Conservation (phyloP, 2,329 filamentous ascomycete genomes). For the Bimuria novae-zelandiae region DNA sequence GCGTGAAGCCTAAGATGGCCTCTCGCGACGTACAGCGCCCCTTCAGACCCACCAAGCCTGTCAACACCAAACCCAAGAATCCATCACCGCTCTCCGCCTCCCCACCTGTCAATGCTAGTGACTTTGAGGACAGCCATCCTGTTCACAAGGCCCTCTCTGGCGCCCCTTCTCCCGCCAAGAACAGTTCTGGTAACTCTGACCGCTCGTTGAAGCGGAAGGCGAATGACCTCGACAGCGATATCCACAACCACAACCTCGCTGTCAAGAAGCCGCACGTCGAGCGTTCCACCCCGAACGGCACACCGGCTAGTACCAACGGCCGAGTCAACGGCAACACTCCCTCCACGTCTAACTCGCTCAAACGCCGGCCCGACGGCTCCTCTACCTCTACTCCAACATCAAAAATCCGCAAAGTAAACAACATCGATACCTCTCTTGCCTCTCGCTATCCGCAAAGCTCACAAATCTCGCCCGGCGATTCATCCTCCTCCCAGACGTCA, state of each 20-base stretch:
- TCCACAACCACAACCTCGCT: conserved; percentile 42
- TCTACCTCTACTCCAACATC: conserved; percentile 35
- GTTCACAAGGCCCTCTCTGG: conserved; percentile 45
- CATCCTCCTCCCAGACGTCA: conserved; percentile 41
- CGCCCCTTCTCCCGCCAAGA: conserved; percentile 41
- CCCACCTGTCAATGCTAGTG: conserved; percentile 64
- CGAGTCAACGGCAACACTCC: conserved; percentile 35
- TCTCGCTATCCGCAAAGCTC: conserved; percentile 43
- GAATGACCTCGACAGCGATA: conserved; percentile 44
- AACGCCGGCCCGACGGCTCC: conserved; percentile 52
- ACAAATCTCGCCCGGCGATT: conserved; percentile 40
- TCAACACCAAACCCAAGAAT: conserved; percentile 61
- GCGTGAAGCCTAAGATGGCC: conserved; percentile 37
- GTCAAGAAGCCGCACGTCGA: conserved; percentile 41
- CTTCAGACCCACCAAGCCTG: conserved; percentile 31
- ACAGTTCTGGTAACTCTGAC: conserved; percentile 37
- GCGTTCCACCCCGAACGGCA: conserved; percentile 34
- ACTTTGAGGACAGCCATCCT: conserved; percentile 55
- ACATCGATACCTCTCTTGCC: conserved; percentile 39
- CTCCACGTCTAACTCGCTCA: conserved; percentile 41
- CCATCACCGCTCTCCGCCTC: conserved; percentile 66
- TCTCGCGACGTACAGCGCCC: conserved; percentile 28
- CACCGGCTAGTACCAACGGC: conserved; percentile 35
- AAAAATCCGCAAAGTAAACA: conserved; percentile 42
- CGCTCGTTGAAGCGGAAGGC: conserved; percentile 48